Evolutionary conservation across 2,329 filamentous ascomycete genomes (phyloP), one percentile per base, ranked within the genome.

Genomic region (Volutella citrinella): DNA sequence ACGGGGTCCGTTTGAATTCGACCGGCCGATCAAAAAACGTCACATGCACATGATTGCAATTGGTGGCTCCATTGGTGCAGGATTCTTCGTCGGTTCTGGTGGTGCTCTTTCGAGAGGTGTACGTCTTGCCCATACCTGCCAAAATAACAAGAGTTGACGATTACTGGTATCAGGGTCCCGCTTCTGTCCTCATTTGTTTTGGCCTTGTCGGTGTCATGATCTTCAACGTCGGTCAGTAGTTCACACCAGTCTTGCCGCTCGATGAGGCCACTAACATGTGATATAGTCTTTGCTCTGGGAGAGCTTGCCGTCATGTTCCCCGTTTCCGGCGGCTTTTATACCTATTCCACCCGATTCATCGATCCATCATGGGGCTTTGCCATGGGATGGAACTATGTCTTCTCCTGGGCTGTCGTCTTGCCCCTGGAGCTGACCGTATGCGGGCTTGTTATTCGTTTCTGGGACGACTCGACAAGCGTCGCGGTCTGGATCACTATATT

Each of bases 1-100:
- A n/a, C 19, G 40, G 2, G 46, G 48, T 5, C 6, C 37, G 15
- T 9, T 43, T 22, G 50, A 69, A 48, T 55, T 71, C 13, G 64
- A 70, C 46, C 61, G 64, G 30, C 55, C 60, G 46, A 73, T 80
- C 65, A 72, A 74, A 62, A 63, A 65, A 30, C 71, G 76, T 45
- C 76, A 80, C 59, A 60, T 80, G 49, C 72, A 80, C 58, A 78
- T 79, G 75, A 79, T 79, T 60, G 72, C 74, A 48, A 77, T 79
- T 32, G 74, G 74, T 55, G 76, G 75, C 38, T 76, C 74, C 19
- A 80, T 80, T 39, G 76, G 76, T 57, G 76, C 76, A 55, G 76
- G 76, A 62, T 77, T 80, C 64, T 80, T 79, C 56, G 76, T 79
- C 52, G 74, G 75, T 51, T 77, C 74, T 33, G 76, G 76, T 51